Percentiles rank a stretch among this genome's conserved stretches.
These are phyloP conservation scores for Saccharum spontaneum DNA, from an alignment of 176 grass and related monocot genomes.

Conservation along the genomic window DNA sequence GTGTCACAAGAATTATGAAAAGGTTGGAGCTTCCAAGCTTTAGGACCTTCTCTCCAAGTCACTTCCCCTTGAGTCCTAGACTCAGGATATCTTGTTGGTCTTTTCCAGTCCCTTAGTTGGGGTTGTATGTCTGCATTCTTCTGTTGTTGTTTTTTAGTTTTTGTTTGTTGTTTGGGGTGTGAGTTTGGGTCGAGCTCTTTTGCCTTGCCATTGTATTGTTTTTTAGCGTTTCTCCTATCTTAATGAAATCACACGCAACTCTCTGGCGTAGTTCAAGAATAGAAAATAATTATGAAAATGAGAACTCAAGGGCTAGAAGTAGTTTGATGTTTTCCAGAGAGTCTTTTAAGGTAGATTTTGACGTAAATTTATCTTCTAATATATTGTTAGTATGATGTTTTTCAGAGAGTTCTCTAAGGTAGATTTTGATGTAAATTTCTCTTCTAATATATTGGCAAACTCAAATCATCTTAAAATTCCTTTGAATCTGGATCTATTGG, in stretches of 20 bases:
- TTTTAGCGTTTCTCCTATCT: too few species aligned
- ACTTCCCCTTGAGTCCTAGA: background rate
- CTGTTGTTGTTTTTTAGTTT: background rate
- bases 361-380: background rate
- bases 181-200: background rate
- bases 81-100: background rate
- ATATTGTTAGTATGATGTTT: background rate
- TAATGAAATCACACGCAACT: too few species aligned
- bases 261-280: too few species aligned
- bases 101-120: background rate
- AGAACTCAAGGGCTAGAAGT: background rate
- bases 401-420: background rate
- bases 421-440: background rate
- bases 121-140: background rate
- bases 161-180: background rate
- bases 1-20: too few species aligned
- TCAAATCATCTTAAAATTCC: background rate
- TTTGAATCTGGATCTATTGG: background rate
- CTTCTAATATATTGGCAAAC: background rate
- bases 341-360: background rate
- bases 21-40: background rate
- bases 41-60: background rate
- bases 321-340: background rate
- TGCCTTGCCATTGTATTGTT: too few species aligned
- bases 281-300: background rate